Conservation (phyloP, 2,329 filamentous ascomycete genomes). For the Aspergillus spinulosporus region DNA sequence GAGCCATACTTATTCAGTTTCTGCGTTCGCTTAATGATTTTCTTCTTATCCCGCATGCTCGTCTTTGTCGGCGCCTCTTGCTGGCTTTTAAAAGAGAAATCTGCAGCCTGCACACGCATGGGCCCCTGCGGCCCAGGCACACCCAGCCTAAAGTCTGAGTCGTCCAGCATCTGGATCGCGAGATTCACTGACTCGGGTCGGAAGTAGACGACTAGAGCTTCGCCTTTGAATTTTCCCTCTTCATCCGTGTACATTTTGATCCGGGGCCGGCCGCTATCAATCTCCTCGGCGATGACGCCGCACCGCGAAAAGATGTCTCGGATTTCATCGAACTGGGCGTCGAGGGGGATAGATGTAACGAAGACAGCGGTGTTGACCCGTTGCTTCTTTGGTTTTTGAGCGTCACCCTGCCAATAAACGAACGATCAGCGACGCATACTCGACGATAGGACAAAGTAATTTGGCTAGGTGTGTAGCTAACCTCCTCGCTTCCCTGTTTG, state of each 20-base stretch:
- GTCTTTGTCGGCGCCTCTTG: conserved; percentile 62
- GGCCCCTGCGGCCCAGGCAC: conserved; percentile 55
- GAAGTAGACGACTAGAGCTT: conserved; percentile 92
- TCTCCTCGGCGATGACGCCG: conserved; percentile 90
- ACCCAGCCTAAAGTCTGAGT: conserved; percentile 70
- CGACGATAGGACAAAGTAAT: neutral
- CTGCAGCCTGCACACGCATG: conserved; percentile 81
- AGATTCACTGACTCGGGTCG: conserved; percentile 85
- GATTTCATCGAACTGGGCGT: conserved; percentile 80
- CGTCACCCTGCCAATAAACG: conserved; percentile 25
- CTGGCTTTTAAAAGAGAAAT: conserved; percentile 87
- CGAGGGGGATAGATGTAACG: conserved; percentile 79
- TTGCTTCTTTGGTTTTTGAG: conserved; percentile 44
- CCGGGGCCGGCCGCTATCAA: conserved; percentile 80
- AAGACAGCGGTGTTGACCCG: conserved; percentile 85
- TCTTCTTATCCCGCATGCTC: conserved; percentile 71
- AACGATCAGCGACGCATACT: neutral
- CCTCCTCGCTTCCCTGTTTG: conserved; percentile 54
- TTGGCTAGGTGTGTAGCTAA: conserved; percentile 31
- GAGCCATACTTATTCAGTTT: conserved; percentile 68
- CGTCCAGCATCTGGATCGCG: conserved; percentile 55
- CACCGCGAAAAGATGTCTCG: conserved; percentile 81
- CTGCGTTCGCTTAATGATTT: conserved; percentile 87
- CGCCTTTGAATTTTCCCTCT: conserved; percentile 84
- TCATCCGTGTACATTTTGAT: conserved; percentile 91